A percentile compares a stretch with the other conserved stretches of the same genome.
phyloP scores from a whole-genome alignment of 805 yeast genomes.

The Spencermartinsiella europaea region DNA sequence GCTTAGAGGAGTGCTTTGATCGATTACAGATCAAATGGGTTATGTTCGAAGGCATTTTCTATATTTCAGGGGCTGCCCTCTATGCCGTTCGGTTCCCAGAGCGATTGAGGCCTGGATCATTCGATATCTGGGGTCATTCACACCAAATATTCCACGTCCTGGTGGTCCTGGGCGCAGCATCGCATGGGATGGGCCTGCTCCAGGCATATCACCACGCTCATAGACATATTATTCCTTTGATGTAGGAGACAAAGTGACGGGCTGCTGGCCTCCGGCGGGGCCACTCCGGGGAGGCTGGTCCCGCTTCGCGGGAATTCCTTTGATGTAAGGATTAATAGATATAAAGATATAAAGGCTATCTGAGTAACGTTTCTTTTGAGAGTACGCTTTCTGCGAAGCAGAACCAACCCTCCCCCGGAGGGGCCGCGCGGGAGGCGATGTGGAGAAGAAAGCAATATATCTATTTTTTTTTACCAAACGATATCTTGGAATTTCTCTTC shows the following conservation, averaged over 20 bases:
- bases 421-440: too few relatives aligned
- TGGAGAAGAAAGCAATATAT: neutral
- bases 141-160: constrained; percentile 80
- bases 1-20: constrained; percentile 41
- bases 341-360: neutral
- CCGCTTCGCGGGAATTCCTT: neutral
- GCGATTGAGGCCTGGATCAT: constrained; percentile 53
- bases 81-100: constrained; percentile 83
- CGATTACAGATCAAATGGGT: constrained; percentile 61
- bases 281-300: neutral
- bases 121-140: constrained; percentile 71
- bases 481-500: constrained; percentile 66
- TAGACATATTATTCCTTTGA: neutral
- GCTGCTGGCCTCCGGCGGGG: neutral
- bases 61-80: constrained; percentile 71
- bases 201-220: constrained; percentile 42
- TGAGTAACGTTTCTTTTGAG: too few relatives aligned
- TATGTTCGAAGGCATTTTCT: constrained; percentile 63
- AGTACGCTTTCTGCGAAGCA: too few relatives aligned
- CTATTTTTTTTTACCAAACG: constrained; percentile 17
- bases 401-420: too few relatives aligned
- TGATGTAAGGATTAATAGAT: too few relatives aligned
- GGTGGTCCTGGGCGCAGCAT: constrained; percentile 70
- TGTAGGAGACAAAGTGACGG: neutral
- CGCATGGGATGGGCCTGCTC: constrained; percentile 63